Conservation (phyloP, 1,284 basidiomycete genomes). For the Sporisorium graminicola region DNA sequence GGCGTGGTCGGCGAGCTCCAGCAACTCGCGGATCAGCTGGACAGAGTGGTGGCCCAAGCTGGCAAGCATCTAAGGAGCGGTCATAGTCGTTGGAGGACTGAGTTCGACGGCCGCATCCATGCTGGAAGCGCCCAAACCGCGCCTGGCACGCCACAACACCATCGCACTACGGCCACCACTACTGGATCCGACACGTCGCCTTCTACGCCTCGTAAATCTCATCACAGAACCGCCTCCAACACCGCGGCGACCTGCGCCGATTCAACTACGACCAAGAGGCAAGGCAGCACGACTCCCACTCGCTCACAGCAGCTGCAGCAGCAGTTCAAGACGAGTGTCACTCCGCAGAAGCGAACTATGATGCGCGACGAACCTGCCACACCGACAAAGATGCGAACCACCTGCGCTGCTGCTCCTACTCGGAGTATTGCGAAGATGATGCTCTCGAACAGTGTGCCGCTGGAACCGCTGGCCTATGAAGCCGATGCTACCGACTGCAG, state of each 20-base stretch:
- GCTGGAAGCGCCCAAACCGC: too few species aligned
- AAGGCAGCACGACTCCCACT: too few species aligned
- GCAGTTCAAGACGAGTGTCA: not conserved
- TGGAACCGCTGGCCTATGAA: not conserved
- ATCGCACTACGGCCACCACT: not conserved
- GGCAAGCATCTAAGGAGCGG: not conserved
- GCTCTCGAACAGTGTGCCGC: not conserved
- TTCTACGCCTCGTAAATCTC: not conserved
- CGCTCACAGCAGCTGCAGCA: not conserved
- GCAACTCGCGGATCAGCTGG: not conserved
- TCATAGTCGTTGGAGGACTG: not conserved
- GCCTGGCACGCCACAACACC: not conserved
- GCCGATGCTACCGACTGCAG: not conserved
- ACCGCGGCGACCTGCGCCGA: not conserved
- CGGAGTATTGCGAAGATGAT: not conserved
- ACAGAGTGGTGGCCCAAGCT: not conserved
- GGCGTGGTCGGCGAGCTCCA: constrained; percentile 7
- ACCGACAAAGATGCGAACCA: constrained; percentile 1
- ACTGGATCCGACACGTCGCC: not conserved
- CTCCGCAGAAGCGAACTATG: not conserved
- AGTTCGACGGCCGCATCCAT: too few species aligned
- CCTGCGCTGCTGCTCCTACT: not conserved
- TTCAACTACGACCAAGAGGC: not conserved
- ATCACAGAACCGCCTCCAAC: not conserved
- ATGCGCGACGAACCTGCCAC: not conserved